Evolutionary conservation across 768 basidiomycete species (phyloP), one percentile per base, ranked within the genome.

Genomic region (Russula abietina): DNA sequence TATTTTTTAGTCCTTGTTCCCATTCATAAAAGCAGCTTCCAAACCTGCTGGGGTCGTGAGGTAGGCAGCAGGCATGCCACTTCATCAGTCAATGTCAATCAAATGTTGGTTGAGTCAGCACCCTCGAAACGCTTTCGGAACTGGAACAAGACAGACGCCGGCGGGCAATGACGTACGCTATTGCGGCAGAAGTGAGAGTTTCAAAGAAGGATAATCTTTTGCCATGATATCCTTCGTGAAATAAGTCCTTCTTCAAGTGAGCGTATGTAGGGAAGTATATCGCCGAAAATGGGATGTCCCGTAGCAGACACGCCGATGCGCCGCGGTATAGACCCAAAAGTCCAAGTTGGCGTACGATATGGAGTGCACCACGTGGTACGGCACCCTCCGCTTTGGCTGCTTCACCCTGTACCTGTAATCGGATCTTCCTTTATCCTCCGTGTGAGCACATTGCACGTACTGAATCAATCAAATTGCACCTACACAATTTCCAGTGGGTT

Each of bases 41-140:
- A 16, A 22, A 17, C 91, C 91, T 69, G 90, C 90, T 46, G 93
- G 93, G 10, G 93, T 95, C 36, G 92, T 92, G 66, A 96, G 77
- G 75, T 94, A 95, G 43, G 94, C 93, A 49, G 95, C 94, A 59
- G 96, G 96, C 94, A 98, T 98, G 65, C 97, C 97, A 68, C 95
- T 96, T 67, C 75, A 24, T 28, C 68, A 66, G 60, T 39, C 24
- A 59, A 22, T 24, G 52, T 3, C 57, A 70, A 70, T 69, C 59
- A 57, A 33, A 54, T 26, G 19, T 28, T 36, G n/a, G 9, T 52
- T 26, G 57, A 65, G 60, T 60, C 43, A 61, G 45, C 36, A 8
- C 32, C 36, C n/a, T 26, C 65, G 59, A 67, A 61, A 61, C 55
- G 6, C 6, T 24, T 24, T 14, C 2, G 45, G 36, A 49, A 53